Conservation (phyloP, 768 basidiomycete species). For the Calocybe indica region DNA sequence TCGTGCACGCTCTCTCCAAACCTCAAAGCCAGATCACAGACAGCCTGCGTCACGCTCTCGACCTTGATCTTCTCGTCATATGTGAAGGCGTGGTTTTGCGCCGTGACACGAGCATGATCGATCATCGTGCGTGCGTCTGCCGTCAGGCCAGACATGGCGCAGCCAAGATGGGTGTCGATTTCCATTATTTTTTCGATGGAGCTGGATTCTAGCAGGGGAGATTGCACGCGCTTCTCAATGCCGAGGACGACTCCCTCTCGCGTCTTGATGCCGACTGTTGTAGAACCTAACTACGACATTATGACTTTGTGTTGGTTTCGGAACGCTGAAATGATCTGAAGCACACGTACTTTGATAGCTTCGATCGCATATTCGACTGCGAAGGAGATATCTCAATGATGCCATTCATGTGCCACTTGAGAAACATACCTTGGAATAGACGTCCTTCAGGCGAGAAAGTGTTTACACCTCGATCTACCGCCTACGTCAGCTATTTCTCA, state of each 20-base stretch:
- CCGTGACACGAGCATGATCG: slow-evolving; percentile 96
- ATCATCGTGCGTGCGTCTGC: slow-evolving; percentile 99
- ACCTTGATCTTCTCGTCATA: slow-evolving; percentile 97
- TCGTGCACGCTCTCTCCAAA: slow-evolving; percentile 99
- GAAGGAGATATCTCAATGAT: slow-evolving; percentile 12
- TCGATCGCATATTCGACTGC: slow-evolving; percentile 98
- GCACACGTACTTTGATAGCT: slow-evolving; percentile 78
- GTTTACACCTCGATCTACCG: slow-evolving; percentile 90
- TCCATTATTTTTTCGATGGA: slow-evolving; percentile 99
- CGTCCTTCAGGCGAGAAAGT: slow-evolving; percentile 99
- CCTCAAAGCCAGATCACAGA: slow-evolving; percentile 92
- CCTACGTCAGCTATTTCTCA: neutral
- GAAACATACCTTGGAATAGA: slow-evolving; percentile 84
- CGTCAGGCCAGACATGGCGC: slow-evolving; percentile 96
- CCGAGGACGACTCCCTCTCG: slow-evolving; percentile 87
- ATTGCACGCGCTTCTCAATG: slow-evolving; percentile 98
- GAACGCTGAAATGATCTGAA: neutral
- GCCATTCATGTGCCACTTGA: slow-evolving; percentile 1
- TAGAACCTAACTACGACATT: slow-evolving; percentile 82
- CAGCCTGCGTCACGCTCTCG: slow-evolving; percentile 96
- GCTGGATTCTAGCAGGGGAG: slow-evolving; percentile 87
- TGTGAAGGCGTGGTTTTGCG: slow-evolving; percentile 92
- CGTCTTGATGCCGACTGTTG: slow-evolving; percentile 93
- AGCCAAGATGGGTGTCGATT: slow-evolving; percentile 93
- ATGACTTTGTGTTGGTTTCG: too few species aligned